Base-by-base conservation (phyloP, 129 eudicot genomes). In the Helichrysum umbraculigerum region DNA sequence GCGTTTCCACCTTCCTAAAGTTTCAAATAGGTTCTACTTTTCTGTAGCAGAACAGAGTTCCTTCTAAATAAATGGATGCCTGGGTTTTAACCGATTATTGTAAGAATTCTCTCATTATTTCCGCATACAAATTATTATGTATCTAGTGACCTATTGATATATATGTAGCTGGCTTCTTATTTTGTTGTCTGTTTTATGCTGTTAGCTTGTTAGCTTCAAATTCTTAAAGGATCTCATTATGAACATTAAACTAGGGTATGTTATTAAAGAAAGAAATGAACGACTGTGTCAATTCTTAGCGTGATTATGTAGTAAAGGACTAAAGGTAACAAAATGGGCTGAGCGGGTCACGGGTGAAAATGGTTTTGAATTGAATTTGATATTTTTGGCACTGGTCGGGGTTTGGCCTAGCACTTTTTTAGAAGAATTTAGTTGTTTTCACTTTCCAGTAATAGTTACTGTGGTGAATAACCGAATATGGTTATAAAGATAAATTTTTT, bases 21-120 rank as follows among this genome's bases (percentile, higher is more conserved):
- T 29, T 56, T 44, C 47, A 59, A 73, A 72, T 52, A 41, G 25
- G 69, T 56, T 41, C 39, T 25, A 29, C 75, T 30, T 80, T 74
- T 66, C 17, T 71, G 59, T 71, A 79, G 72, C 73, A 63, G 50
- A 68, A 57, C 35, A 51, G 19, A 62, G 37, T 41, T 50, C 41
- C 33, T 41, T 57, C 29, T 42, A 58, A 67, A 80, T 74, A 80
- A 68, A 74, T 42, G 76, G 65, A 67, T 34, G 12, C 32, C 54
- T 79, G 28, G 66, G 37, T 73, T 73, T 66, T 33, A 14, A 33
- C 78, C n/a, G 12, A 57, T 73, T 66, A 73, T 22, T 74, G 68
- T 66, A 66, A 66, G 74, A 9, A 52, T 71, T 21, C 59, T 72
- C 61, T 64, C 7, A 51, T 72, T 52, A 71, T 79, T 62, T 33